Evolutionary conservation across 352 stramenopile species (phyloP).

Genomic region (Globisporangium barbulae): DNA sequence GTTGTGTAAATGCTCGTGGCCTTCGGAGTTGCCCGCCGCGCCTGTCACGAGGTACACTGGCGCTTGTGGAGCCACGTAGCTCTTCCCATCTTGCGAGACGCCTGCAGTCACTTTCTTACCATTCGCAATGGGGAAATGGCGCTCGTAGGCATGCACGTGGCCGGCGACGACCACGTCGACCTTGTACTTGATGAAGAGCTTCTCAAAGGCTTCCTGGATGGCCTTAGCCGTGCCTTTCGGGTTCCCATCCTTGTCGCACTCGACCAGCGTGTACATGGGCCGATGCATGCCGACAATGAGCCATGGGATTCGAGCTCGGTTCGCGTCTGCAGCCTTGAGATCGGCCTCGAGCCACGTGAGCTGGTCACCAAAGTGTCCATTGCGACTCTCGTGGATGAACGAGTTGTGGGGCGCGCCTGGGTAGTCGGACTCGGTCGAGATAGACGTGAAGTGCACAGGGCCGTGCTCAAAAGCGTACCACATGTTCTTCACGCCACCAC

Average conservation of each 20-base stretch:
- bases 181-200: constrained; percentile 80
- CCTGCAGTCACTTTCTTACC: constrained; percentile 37
- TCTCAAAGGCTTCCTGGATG: constrained; percentile 74
- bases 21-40: constrained; percentile 56
- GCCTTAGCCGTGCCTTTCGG: constrained; percentile 16
- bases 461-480: constrained; percentile 89
- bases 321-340: constrained; percentile 40
- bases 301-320: constrained; percentile 44
- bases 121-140: constrained; percentile 54
- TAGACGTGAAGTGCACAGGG: constrained; percentile 73
- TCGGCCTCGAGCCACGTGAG: constrained; percentile 47
- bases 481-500: constrained; percentile 64
- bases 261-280: constrained; percentile 30
- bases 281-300: constrained; percentile 54
- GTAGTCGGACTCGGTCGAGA: constrained; percentile 83
- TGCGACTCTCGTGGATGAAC: constrained; percentile 25
- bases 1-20: constrained; percentile 17
- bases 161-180: constrained; percentile 85
- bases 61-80: constrained; percentile 54
- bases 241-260: constrained; percentile 17
- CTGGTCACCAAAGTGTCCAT: constrained; percentile 46
- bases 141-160: constrained; percentile 87
- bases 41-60: constrained; percentile 71
- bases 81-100: constrained; percentile 44
- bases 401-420: constrained; percentile 34